These are phyloP conservation scores for Colletotrichum acutatum DNA, from an alignment of 2,329 filamentous ascomycete species.

Conservation along the genomic window DNA sequence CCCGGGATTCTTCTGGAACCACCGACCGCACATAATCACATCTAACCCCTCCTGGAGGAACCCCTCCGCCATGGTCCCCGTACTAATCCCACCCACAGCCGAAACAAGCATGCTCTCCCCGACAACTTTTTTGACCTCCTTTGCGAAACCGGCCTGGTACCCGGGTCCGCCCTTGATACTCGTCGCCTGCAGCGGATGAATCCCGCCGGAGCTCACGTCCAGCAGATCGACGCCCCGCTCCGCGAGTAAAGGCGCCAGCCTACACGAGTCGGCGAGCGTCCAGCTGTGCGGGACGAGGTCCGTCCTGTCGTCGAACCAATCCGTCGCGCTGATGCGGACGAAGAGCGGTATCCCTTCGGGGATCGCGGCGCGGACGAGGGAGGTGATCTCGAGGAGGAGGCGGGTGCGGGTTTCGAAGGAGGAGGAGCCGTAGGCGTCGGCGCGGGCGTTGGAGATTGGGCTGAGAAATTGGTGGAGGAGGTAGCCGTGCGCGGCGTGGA, in stretches of 20 bases:
- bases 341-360: conserved; percentile 78
- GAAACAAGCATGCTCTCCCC: conserved; percentile 65
- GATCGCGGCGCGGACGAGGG: conserved; percentile 70
- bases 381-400: conserved; percentile 74
- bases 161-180: conserved; percentile 69
- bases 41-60: conserved; percentile 60
- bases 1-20: conserved; percentile 69
- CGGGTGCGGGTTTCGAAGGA: conserved; percentile 76
- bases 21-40: conserved; percentile 59
- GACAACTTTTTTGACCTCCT: conserved; percentile 76
- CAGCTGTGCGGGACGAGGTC: conserved; percentile 69
- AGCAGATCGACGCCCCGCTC: conserved; percentile 78
- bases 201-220: conserved; percentile 77
- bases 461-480: conserved; percentile 77
- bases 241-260: conserved; percentile 72
- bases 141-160: conserved; percentile 79
- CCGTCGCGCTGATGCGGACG: conserved; percentile 77
- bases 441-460: conserved; percentile 76
- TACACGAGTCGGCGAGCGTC: conserved; percentile 72
- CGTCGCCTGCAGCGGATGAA: conserved; percentile 61
- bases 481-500: conserved; percentile 85
- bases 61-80: conserved; percentile 56
- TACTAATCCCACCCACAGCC: conserved; percentile 61
- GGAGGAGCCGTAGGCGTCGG: conserved; percentile 73
- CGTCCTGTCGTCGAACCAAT: conserved; percentile 76